Evolutionary conservation across 2,329 filamentous ascomycete species (phyloP).

Genomic region (Chaetomiaceae sp.): DNA sequence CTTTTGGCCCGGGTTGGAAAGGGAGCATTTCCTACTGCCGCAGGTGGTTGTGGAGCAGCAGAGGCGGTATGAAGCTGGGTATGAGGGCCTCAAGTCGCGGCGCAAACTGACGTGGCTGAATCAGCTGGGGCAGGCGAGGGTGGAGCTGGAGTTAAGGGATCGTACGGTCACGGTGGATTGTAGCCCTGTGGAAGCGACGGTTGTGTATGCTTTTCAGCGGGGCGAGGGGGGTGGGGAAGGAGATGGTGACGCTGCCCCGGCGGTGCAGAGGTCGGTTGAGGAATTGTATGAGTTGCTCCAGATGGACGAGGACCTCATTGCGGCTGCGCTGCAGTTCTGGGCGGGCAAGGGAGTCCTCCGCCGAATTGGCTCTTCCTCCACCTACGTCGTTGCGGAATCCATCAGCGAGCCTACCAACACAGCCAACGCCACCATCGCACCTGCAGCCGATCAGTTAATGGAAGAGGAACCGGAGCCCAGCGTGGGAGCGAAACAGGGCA

Average conservation of each 20-base stretch:
- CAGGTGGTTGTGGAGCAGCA: constrained; percentile 56
- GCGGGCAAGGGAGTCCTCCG: constrained; percentile 62
- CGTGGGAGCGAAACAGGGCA: constrained; percentile 22
- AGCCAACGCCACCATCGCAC: constrained; percentile 10
- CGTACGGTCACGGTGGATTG: constrained; percentile 68
- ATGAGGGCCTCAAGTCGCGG: constrained; percentile 74
- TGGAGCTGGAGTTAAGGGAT: constrained; percentile 80
- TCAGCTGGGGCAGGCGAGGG: constrained; percentile 70
- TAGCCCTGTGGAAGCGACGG: constrained; percentile 78
- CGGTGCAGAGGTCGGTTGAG: constrained; percentile 44
- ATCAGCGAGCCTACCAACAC: constrained; percentile 34
- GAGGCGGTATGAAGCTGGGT: constrained; percentile 66
- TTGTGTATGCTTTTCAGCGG: constrained; percentile 76
- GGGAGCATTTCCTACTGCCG: constrained; percentile 65
- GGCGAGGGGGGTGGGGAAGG: constrained; percentile 33
- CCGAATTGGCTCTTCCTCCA: no score
- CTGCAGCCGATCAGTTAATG: constrained; percentile 24
- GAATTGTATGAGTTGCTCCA: constrained; percentile 53
- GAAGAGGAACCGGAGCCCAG: constrained; percentile 33
- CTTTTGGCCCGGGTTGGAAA: constrained; percentile 83
- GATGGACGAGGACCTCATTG: constrained; percentile 71
- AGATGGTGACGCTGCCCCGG: constrained; percentile 33
- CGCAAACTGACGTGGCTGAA: constrained; percentile 88
- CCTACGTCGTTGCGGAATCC: constrained; percentile 65
- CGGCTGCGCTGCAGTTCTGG: constrained; percentile 67